Evolutionary conservation across 768 basidiomycete species (phyloP).

Genomic region (Termitomyces sp.): DNA sequence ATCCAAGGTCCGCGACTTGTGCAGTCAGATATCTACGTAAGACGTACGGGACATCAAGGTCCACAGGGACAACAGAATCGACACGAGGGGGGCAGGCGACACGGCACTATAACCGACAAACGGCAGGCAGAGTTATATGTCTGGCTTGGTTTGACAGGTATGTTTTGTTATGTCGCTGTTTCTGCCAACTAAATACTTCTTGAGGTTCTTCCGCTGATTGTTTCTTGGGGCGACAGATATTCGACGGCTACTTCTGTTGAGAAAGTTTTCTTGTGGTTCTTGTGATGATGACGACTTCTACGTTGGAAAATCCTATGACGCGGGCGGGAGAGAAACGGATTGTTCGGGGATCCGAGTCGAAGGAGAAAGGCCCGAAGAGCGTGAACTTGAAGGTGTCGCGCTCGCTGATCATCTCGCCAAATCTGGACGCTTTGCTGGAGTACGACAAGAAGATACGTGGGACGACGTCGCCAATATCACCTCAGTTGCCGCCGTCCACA

Average conservation of each 20-base stretch:
- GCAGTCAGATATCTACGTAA: not conserved
- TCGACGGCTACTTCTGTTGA: constrained; percentile 1
- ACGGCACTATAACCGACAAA: not conserved
- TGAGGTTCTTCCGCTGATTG: not conserved
- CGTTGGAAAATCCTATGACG: not conserved
- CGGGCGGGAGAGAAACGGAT: not conserved
- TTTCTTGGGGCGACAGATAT: not conserved
- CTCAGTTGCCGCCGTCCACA: not conserved
- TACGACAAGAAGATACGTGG: constrained; percentile 49
- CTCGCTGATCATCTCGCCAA: constrained; percentile 49
- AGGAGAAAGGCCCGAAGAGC: not conserved
- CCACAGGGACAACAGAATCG: not conserved
- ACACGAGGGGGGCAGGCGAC: not conserved
- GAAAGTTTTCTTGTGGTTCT: not conserved
- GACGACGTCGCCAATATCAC: constrained; percentile 2
- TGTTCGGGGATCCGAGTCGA: not conserved
- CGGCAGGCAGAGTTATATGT: not conserved
- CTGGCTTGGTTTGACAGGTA: not conserved
- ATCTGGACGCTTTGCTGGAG: constrained; percentile 56
- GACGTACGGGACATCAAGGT: not conserved
- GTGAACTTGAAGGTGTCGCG: constrained; percentile 6
- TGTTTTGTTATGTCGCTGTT: not conserved
- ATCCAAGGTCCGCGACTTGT: not conserved
- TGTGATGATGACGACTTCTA: not conserved
- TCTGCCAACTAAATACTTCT: not conserved